Base-by-base conservation (phyloP, 202 grass and related monocot genomes). In the Tripidium arundinaceum region DNA sequence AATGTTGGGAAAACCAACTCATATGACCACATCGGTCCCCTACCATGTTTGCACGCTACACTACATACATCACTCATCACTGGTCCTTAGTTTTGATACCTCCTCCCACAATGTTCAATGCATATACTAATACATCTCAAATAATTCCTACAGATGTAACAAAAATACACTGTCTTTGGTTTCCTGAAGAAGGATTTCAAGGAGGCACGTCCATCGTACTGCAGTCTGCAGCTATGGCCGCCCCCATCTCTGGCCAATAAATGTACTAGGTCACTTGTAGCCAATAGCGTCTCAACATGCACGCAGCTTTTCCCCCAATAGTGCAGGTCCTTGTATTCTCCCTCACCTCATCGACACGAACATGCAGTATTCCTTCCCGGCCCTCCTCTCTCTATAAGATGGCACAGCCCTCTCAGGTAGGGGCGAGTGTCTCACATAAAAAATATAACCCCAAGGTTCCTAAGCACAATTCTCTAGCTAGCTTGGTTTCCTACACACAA, bases 101-200 rank as follows among this genome's bases (percentile, higher is more conserved):
- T 19, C 26, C 5, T 1, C 54, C 19, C 7, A 29, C 40, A n/a
- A 54, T 55, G 21, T 58, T 68, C 77, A 79, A 68, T 71, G 36
- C 39, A 39, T 28, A 27, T 28, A 61, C 5, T 15, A 13, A 12
- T 1, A 68, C 9, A 46, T 70, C 22, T n/a, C 18, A 42, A 85
- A 78, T 72, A 89, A 81, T 71, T 27, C 55, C 27, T 66, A 40
- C 61, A 29, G 49, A 31, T 2, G 62, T 42, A 50, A 81, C 87
- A 82, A 86, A 86, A 79, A 89, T 45, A 74, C 74, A 54, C 59
- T 26, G 74, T 83, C 87, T 45, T 78, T 75, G 31, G 79, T 89
- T 89, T 89, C 83, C 87, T 45, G 61, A 86, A 83, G 83, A 86
- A 79, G 86, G 49, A 22, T 62, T 85, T 31, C 67, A 74, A 74